Base-by-base conservation (phyloP, 305 asterid species). In the Solanum chacoense region DNA sequence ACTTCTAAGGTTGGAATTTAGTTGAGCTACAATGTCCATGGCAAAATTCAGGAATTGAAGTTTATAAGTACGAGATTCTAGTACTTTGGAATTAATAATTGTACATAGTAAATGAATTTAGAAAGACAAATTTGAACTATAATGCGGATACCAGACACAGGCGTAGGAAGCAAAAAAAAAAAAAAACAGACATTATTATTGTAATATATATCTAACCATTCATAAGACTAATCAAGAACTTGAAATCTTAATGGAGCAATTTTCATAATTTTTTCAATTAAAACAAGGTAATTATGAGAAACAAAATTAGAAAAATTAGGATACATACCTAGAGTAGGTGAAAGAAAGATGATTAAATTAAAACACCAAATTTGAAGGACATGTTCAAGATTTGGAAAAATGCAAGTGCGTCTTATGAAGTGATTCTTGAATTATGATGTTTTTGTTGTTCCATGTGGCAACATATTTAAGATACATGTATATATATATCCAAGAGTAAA, bases 351-450 rank as follows among this genome's bases (percentile, higher is more conserved):
- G 84, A 81, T 3, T 34, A 71, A 36, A 81, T 0, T 34, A 71
- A 36, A 32, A 35, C 38, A 89, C 36, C 73, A 69, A 38, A 26
- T 71, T 75, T 32, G 63, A 45, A 87, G 73, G 88, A 72, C 92
- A 91, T 86, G 90, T 77, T 35, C 88, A 89, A 92, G 91, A 65
- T 87, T 85, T 88, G 91, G 86, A 78, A 89, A 90, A 86, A 91
- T 84, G 84, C 93, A 89, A 88, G 91, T 88, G 69, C 8, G 35
- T 36, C 80, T 87, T 90, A 63, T 78, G 89, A 72, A 36, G 74
- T 84, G 76, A 90, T 90, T 67, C 85, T 89, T 89, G 91, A 91
- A 92, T 88, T 86, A 91, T 84, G 84, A 77, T 77, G 59, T 77
- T n/a, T 36, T 26, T 84, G 16, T 84, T 91, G 86, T 85, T 89